Evolutionary conservation across 1,284 basidiomycete species (phyloP).

Genomic region (Ustilago vetiveriae): DNA sequence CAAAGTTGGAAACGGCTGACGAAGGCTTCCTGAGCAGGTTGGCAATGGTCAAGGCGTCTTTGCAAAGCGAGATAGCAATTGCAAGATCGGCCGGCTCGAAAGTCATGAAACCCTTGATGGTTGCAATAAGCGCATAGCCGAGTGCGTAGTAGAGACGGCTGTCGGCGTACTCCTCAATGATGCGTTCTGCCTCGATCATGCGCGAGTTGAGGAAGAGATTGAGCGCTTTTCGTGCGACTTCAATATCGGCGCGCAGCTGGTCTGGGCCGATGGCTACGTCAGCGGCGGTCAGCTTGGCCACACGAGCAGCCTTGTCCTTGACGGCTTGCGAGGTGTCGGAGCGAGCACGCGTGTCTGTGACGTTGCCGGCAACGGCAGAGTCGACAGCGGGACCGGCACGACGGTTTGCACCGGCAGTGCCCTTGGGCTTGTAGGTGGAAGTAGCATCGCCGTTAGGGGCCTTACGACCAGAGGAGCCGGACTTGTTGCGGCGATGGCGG

Average conservation of each 20-base stretch:
- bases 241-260: conserved; percentile 56
- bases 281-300: conserved; percentile 50
- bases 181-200: conserved; percentile 65
- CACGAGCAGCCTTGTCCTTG: conserved; percentile 57
- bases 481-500: conserved; percentile 34
- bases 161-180: conserved; percentile 58
- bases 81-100: conserved; percentile 65
- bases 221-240: conserved; percentile 52
- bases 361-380: conserved; percentile 2
- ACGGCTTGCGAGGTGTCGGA: conserved; percentile 42
- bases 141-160: conserved; percentile 63
- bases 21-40: conserved; percentile 58
- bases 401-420: conserved; percentile 47
- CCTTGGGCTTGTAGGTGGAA: conserved; percentile 34
- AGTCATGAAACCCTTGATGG: conserved; percentile 67
- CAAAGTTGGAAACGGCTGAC: conserved; percentile 54
- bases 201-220: conserved; percentile 66
- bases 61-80: conserved; percentile 64
- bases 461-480: conserved; percentile 11
- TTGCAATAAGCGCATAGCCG: conserved; percentile 62
- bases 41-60: conserved; percentile 61
- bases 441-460: conserved; percentile 10
- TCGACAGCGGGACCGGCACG: conserved; percentile 20
- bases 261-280: conserved; percentile 52
- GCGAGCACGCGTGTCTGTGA: conserved; percentile 44